A percentile compares a stretch with the other conserved stretches of the same genome.
These are phyloP conservation scores for Wickerhamomyces bisporus DNA, from an alignment of 805 yeast genomes.

Conservation along the genomic window DNA sequence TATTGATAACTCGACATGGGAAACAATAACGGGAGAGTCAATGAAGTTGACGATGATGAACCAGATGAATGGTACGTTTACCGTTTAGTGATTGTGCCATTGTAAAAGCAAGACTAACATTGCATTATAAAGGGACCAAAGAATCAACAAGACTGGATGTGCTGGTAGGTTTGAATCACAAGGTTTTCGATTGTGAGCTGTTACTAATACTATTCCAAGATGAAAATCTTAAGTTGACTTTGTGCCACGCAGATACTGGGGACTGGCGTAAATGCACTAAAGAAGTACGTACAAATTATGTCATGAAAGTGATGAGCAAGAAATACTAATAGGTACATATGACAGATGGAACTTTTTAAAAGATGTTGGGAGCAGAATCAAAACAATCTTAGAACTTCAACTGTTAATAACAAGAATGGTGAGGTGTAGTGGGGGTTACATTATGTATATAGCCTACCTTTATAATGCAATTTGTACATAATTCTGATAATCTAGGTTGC, in stretches of 20 bases:
- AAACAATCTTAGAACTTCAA: slow-evolving; percentile 34
- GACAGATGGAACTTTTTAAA: slow-evolving; percentile 36
- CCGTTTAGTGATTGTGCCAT: too few relatives aligned
- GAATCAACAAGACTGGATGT: slow-evolving; percentile 76
- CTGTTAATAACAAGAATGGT: slow-evolving; percentile 26
- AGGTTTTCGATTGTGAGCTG: too few relatives aligned
- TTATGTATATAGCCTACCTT: too few relatives aligned
- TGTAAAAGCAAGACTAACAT: slow-evolving; percentile 1
- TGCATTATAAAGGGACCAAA: slow-evolving; percentile 46
- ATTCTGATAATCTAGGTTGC: too few relatives aligned
- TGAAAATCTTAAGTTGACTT: slow-evolving; percentile 63
- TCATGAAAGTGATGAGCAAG: too few relatives aligned
- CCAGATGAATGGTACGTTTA: slow-evolving; percentile 61
- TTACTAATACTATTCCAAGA: too few relatives aligned
- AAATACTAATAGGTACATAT: slow-evolving; percentile 2
- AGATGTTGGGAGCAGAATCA: slow-evolving; percentile 37
- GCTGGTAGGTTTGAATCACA: slow-evolving; percentile 43
- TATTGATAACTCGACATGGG: slow-evolving; percentile 2
- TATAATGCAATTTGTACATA: too few relatives aligned
- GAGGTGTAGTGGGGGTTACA: not conserved
- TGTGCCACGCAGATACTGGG: slow-evolving; percentile 76
- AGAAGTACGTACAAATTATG: slow-evolving; percentile 41
- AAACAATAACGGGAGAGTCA: slow-evolving; percentile 22
- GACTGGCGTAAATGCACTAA: slow-evolving; percentile 74
- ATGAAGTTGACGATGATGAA: slow-evolving; percentile 45